Evolutionary conservation across 495 filamentous ascomycete genomes (phyloP), one percentile per base, ranked within the genome.

Genomic region (Pyrenula aspistea): DNA sequence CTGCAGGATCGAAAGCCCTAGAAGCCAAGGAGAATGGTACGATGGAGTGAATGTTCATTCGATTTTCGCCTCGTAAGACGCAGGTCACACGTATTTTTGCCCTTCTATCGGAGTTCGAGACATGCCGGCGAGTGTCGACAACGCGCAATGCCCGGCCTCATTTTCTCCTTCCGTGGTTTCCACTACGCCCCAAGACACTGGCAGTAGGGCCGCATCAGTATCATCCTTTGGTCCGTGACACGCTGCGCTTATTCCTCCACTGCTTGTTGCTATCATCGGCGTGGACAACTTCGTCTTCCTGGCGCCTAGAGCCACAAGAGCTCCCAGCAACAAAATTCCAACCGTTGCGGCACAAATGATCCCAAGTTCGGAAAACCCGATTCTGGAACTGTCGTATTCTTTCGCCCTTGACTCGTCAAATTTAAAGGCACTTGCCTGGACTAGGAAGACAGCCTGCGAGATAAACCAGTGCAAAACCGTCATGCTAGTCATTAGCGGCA

Each of bases 381-480:
- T 52, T 20, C 19, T 24, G 22, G 50, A 20, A 19, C 19, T 20
- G 19, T 52, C 50, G 10, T 42, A 57, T 24, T 2, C 36, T 22
- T 15, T 48, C 54, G 20, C 31, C 22, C 12, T 20, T 12, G 24
- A 36, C 25, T 12, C 50, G 15, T 42, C 31, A 4, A 42, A 8
- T 8, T 22, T 8, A 23, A 56, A 20, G 21, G 25, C 51, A 15
- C 25, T 11, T 1, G 57, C 24, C 10, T 21, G 24, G 2, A 66
- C 66, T 20, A 69, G 54, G 55, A 75, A 75, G 1, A 73, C 48
- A 24, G 61, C 62, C 54, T 77, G 68, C 2, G 72, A 74, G 2
- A 71, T 55, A 1, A 73, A 63, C 71, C 73, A 74, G 50, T 76
- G 74, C 1, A 71, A 55, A 2, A 65, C 2, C 2, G 54, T 60